Evolutionary conservation across 169 alveolate species (phyloP), one percentile per base, ranked within the genome.

Genomic region (Amoebophrya sp.): DNA sequence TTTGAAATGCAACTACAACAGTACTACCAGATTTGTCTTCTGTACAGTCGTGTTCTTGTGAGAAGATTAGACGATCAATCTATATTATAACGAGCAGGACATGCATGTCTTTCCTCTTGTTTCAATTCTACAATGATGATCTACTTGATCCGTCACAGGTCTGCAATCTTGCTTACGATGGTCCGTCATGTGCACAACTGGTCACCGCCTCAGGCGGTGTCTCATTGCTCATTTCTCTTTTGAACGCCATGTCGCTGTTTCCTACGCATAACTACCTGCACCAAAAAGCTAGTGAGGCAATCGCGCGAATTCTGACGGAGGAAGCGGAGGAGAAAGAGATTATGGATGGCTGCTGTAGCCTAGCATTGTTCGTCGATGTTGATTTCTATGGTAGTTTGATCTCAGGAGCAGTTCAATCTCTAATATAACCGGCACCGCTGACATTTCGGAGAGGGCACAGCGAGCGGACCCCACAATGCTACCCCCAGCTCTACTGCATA

Each of bases 131-230:
- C 76, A 10, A 53, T 14, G 76, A 53, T 53, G n/a, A 53, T 23
- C 76, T 23, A 53, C 76, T 23, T 53, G 76, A 53, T 14, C 23
- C 23, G 76, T 53, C 76, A 23, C 23, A 65, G 83, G 83, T 65
- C 2, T 65, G 83, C 83, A 65, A 65, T 18, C 83, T 65, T 10
- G 83, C 83, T 65, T 65, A 65, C 83, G 83, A 65, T 18, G 83
- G 3, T 1, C 39, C 18, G 26, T 65, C 83, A 6, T 65, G 83
- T 36, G 83, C 18, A 26, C 2, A 1, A 36, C 2, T 65, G 18
- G 65, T 47, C 33, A 36, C 39, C 3, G 18, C 83, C 33, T 10
- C 33, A 65, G 33, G 3, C 1, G 83, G 83, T 1, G 26, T 65
- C 36, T 26, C 83, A 36, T 36, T 65, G 18, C 83, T 65, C 36